A percentile compares a stretch with the other conserved stretches of the same genome.
Evolutionary conservation across 768 basidiomycete species (phyloP).

Genomic region (Boletus pseudo-olivaceus): DNA sequence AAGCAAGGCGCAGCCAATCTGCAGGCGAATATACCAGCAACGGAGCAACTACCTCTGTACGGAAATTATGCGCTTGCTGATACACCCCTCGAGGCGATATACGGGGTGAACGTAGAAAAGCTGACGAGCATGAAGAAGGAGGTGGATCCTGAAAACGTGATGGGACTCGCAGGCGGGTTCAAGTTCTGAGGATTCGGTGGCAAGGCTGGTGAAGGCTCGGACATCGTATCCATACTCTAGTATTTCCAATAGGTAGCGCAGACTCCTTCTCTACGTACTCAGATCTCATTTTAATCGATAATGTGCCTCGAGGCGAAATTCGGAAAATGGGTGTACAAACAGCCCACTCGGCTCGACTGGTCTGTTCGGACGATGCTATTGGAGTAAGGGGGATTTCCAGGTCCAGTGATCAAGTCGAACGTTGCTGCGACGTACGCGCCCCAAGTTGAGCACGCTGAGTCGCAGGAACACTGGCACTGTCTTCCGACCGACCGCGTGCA

Average conservation of each 20-base stretch:
- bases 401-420: background rate
- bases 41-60: constrained; percentile 42
- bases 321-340: background rate
- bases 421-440: constrained; percentile 1
- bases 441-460: background rate
- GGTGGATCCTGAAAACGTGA: constrained; percentile 57
- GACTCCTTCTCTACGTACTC: background rate
- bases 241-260: background rate
- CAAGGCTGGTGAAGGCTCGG: background rate
- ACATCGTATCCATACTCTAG: background rate
- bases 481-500: constrained; percentile 18
- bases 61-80: constrained; percentile 57
- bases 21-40: constrained; percentile 43
- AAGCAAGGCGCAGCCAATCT: constrained; percentile 39
- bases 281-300: background rate
- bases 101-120: constrained; percentile 44
- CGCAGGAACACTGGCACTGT: constrained; percentile 7
- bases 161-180: constrained; percentile 67
- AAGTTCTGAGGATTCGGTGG: constrained; percentile 39
- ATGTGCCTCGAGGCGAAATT: background rate
- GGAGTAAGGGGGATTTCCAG: constrained; percentile 4
- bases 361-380: background rate
- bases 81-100: constrained; percentile 49
- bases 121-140: constrained; percentile 39
- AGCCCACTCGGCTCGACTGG: background rate